These are phyloP conservation scores for Cutaneotrichosporon curvatum DNA, from an alignment of 1,284 basidiomycete species.

Conservation along the genomic window DNA sequence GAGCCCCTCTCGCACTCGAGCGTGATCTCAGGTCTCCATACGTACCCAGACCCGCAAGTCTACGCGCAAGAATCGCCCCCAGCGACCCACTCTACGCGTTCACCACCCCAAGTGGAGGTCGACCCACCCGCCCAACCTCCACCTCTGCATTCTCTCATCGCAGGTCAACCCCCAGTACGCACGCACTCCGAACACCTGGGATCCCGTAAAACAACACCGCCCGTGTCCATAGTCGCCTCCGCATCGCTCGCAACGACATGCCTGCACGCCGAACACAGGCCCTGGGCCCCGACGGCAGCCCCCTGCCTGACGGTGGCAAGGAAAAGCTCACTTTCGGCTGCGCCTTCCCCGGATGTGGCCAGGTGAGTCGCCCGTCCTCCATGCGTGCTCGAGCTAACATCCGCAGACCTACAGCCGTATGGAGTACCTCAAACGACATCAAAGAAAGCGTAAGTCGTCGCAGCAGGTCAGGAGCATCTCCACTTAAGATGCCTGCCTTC, in stretches of 20 bases:
- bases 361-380: constrained; percentile 22
- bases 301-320: constrained; percentile 27
- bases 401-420: constrained; percentile 42
- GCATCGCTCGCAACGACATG: constrained; percentile 5
- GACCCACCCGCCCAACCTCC: neutral
- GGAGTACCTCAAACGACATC: constrained; percentile 47
- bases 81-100: neutral
- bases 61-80: neutral
- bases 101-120: neutral
- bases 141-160: neutral
- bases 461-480: too few species aligned
- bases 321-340: constrained; percentile 43
- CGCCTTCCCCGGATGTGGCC: constrained; percentile 39
- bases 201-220: too few species aligned
- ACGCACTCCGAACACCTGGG: too few species aligned
- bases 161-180: too few species aligned
- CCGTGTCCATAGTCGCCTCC: too few species aligned
- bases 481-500: too few species aligned
- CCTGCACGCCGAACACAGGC: constrained; percentile 15
- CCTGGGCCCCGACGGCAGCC: constrained; percentile 15
- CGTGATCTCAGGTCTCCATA: too few species aligned
- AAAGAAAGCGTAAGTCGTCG: constrained; percentile 43
- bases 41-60: too few species aligned
- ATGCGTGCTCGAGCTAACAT: neutral
- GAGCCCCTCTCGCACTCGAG: too few species aligned